These are phyloP conservation scores for Leishmania tropica DNA, from an alignment of 208 protist species.

Conservation along the genomic window DNA sequence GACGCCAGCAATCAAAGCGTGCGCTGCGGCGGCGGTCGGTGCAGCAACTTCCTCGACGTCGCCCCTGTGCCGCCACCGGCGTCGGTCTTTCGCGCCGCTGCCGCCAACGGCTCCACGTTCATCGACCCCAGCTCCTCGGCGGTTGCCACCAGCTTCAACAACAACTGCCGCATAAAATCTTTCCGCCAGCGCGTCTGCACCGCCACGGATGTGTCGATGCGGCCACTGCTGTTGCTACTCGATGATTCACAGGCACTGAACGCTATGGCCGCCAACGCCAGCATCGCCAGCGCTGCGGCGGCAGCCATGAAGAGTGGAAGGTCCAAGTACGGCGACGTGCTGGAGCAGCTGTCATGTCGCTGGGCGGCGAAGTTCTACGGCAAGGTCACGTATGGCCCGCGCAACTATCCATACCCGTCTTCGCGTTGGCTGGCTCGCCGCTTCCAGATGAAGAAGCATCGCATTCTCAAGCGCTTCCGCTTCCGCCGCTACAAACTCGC, in stretches of 20 bases:
- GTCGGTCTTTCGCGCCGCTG: neutral
- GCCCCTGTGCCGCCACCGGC: neutral
- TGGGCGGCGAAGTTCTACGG: constrained; percentile 91
- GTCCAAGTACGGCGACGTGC: constrained; percentile 48
- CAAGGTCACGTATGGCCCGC: constrained; percentile 80
- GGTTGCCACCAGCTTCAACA: constrained; percentile 50
- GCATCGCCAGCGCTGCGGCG: neutral
- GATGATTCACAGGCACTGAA: constrained; percentile 2
- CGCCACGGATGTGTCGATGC: constrained; percentile 76
- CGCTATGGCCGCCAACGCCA: neutral
- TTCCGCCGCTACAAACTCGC: constrained; percentile 91
- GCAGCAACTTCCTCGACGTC: neutral
- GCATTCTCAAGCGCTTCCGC: constrained; percentile 87
- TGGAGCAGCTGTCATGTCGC: constrained; percentile 58
- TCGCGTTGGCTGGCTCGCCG: constrained; percentile 86
- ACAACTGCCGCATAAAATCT: constrained; percentile 51
- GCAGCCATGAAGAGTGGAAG: neutral
- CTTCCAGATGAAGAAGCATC: constrained; percentile 93
- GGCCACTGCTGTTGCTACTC: constrained; percentile 48
- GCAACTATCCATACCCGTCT: constrained; percentile 88
- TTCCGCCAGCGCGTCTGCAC: constrained; percentile 64
- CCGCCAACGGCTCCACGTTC: constrained; percentile 35
- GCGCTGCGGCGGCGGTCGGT: neutral
- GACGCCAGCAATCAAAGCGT: neutral
- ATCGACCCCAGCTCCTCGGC: constrained; percentile 62